Evolutionary conservation across 257 asterid genomes (phyloP).

Genomic region (Jasminum sambac): DNA sequence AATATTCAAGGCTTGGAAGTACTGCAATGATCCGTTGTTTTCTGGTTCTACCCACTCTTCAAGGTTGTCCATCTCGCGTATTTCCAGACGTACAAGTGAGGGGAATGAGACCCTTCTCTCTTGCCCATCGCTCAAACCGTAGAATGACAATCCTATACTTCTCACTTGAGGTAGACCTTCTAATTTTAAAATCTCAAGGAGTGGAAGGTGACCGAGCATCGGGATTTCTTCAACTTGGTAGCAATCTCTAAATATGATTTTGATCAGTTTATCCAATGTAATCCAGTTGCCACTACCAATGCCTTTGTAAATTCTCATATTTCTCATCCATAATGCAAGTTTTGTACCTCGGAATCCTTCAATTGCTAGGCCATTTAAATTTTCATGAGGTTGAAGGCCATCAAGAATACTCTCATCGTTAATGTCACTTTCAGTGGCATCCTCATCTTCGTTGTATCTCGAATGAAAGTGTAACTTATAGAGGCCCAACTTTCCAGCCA

Average conservation of each 20-base stretch:
- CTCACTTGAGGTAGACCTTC: too few relatives aligned
- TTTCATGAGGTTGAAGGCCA: slow-evolving; percentile 32
- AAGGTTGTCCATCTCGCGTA: too few relatives aligned
- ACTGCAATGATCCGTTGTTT: neutral
- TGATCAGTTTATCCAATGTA: slow-evolving; percentile 16
- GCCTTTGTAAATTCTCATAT: neutral
- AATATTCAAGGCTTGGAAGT: slow-evolving; percentile 28
- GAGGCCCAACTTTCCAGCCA: neutral
- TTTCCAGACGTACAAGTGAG: too few relatives aligned
- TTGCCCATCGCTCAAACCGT: too few relatives aligned
- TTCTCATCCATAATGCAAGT: neutral
- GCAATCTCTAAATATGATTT: neutral
- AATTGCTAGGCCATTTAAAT: too few relatives aligned
- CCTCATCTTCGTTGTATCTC: neutral
- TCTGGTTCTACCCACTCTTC: too few relatives aligned
- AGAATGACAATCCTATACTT: too few relatives aligned
- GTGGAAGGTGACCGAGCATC: too few relatives aligned
- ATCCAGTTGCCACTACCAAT: neutral
- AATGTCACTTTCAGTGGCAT: neutral
- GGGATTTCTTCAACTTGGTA: too few relatives aligned
- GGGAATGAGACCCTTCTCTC: neutral
- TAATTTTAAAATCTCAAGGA: too few relatives aligned
- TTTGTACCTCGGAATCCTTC: too few relatives aligned
- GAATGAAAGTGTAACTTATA: slow-evolving; percentile 16
- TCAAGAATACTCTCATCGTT: slow-evolving; percentile 30